These are phyloP conservation scores for Kurtzmaniella quercitrusa DNA, from an alignment of 1,139 yeast species.

Conservation along the genomic window DNA sequence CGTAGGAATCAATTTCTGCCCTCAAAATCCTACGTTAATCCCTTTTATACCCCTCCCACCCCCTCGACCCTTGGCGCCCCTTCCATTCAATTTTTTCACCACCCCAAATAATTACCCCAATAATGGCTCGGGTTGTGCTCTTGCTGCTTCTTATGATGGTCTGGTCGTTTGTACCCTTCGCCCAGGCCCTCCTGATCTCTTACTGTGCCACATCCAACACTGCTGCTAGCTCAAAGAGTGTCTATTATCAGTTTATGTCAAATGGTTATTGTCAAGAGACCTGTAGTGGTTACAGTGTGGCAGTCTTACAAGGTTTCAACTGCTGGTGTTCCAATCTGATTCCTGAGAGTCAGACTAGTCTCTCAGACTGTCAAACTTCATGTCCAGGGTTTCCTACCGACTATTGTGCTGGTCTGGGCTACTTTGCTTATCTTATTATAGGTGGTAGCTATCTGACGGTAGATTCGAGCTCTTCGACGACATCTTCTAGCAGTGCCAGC, in stretches of 20 bases:
- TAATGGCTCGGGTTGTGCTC: background rate
- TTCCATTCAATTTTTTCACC: too few species aligned
- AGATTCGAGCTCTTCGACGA: conserved; percentile 13
- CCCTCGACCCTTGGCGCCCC: too few species aligned
- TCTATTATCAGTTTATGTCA: conserved; percentile 34
- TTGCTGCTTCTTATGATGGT: background rate
- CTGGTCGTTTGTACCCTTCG: background rate
- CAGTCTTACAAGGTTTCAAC: conserved; percentile 43
- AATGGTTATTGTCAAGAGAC: conserved; percentile 50
- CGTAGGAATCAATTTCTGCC: too few species aligned
- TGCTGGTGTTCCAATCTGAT: conserved; percentile 62
- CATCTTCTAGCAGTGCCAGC: conserved; percentile 2
- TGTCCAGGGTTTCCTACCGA: conserved; percentile 50
- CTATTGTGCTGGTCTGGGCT: conserved; percentile 29
- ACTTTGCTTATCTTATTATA: conserved; percentile 33
- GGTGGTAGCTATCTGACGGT: conserved; percentile 10
- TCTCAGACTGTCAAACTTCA: conserved; percentile 34
- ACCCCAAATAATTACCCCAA: too few species aligned
- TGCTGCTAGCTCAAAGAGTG: conserved; percentile 20
- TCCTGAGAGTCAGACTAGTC: conserved; percentile 36
- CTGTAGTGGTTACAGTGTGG: conserved; percentile 54
- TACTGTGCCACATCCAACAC: conserved; percentile 47
- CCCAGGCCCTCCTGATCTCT: conserved; percentile 7
- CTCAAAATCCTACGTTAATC: too few species aligned
- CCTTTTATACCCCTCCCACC: too few species aligned